Evolutionary conservation across 768 basidiomycete genomes (phyloP).

Genomic region (Chalciporus chontae): DNA sequence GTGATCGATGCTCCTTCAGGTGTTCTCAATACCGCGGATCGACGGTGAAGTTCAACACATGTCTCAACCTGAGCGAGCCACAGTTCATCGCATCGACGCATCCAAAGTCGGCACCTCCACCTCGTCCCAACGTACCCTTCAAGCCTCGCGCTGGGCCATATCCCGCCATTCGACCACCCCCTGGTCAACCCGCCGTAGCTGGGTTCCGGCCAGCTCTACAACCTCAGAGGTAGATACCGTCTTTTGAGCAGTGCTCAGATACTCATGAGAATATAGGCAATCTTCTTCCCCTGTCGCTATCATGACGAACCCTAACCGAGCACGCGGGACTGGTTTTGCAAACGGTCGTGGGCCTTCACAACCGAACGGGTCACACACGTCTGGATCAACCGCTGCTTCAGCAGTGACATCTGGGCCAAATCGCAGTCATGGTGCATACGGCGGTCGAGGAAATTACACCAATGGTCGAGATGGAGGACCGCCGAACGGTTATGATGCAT

Average conservation of each 20-base stretch:
- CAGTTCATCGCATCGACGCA: slow-evolving; percentile 82
- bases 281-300: slow-evolving; percentile 56
- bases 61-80: slow-evolving; percentile 81
- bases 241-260: too few relatives aligned
- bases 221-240: slow-evolving; percentile 15
- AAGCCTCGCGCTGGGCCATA: slow-evolving; percentile 66
- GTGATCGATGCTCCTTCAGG: slow-evolving; percentile 33
- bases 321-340: slow-evolving; percentile 26
- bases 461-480: slow-evolving; percentile 8
- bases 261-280: slow-evolving; percentile 16
- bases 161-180: slow-evolving; percentile 52
- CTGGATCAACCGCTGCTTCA: neutral
- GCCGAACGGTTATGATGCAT: slow-evolving; percentile 6
- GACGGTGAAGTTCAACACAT: slow-evolving; percentile 80
- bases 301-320: slow-evolving; percentile 71
- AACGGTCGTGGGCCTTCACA: slow-evolving; percentile 13
- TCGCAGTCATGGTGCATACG: neutral
- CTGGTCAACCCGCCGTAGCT: slow-evolving; percentile 52
- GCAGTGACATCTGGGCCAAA: neutral
- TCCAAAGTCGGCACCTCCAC: slow-evolving; percentile 49
- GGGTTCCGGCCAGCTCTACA: slow-evolving; percentile 60
- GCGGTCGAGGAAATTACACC: neutral
- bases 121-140: slow-evolving; percentile 51
- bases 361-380: slow-evolving; percentile 7
- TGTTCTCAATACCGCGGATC: slow-evolving; percentile 93